A percentile compares a stretch with the other conserved stretches of the same genome.
phyloP scores from a whole-genome alignment of 108 stramenopile species.

The Schizochytrium sp. region DNA sequence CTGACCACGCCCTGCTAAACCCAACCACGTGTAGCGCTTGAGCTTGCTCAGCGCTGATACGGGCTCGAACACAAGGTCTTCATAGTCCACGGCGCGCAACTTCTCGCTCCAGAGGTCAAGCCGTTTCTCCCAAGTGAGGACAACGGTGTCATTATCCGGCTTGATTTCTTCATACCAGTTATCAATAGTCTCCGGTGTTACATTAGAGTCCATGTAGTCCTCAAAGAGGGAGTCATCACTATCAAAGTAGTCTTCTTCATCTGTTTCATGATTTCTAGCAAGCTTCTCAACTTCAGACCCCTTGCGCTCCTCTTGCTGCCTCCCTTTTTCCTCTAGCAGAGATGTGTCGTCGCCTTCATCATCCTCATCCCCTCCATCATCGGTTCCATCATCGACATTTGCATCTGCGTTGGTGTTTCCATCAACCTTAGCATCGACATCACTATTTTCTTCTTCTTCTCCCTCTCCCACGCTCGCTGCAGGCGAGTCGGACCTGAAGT shows the following conservation, averaged over 20 bases:
- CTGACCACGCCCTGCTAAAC: slow-evolving; percentile 9
- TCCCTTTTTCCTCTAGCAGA: neutral
- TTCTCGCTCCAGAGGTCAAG: slow-evolving; percentile 23
- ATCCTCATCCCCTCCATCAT: neutral
- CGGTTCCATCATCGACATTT: slow-evolving; percentile 10
- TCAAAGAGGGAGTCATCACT: neutral
- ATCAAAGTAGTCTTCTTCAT: neutral
- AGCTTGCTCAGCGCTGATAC: slow-evolving; percentile 51
- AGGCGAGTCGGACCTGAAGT: neutral
- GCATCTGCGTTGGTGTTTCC: neutral
- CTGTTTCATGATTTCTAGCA: neutral
- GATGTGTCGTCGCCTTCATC: neutral
- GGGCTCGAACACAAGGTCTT: slow-evolving; percentile 54
- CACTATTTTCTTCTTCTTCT: neutral
- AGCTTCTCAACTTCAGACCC: slow-evolving; percentile 15
- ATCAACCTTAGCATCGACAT: neutral
- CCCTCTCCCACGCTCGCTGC: neutral
- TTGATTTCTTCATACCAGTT: slow-evolving; percentile 14
- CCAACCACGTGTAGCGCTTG: slow-evolving; percentile 59
- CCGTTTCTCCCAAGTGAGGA: slow-evolving; percentile 14
- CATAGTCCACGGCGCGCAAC: slow-evolving; percentile 27
- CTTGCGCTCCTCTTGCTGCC: slow-evolving; percentile 25
- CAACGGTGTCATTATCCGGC: neutral
- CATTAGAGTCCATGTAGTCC: neutral
- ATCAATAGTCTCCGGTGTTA: neutral